These are phyloP conservation scores for Phytophthora fragariae DNA, from an alignment of 352 stramenopile genomes.

Conservation along the genomic window DNA sequence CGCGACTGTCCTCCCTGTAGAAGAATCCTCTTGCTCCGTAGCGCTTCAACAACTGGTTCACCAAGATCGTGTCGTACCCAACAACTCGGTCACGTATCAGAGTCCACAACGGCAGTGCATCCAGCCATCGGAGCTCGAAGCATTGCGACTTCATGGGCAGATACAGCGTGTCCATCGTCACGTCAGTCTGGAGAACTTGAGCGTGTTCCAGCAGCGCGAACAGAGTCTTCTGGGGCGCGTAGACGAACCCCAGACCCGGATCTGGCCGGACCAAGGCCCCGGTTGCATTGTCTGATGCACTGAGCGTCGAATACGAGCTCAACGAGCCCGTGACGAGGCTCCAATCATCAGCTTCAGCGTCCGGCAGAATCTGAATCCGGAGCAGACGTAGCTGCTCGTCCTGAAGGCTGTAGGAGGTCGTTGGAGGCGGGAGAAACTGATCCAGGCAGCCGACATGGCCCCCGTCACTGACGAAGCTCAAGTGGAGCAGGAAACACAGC, in stretches of 20 bases:
- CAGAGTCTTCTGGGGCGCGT: conserved; percentile 68
- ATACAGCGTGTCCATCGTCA: conserved; percentile 50
- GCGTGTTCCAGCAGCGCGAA: conserved; percentile 67
- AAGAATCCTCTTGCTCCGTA: conserved; percentile 69
- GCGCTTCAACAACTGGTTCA: conserved; percentile 90
- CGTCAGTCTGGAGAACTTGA: conserved; percentile 30
- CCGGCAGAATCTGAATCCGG: conserved; percentile 45
- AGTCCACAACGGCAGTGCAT: conserved; percentile 48
- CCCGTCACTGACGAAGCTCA: conserved; percentile 54
- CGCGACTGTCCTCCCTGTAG: conserved; percentile 65
- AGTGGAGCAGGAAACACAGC: conserved; percentile 59
- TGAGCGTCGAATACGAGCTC: conserved; percentile 1
- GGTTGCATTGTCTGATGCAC: not conserved
- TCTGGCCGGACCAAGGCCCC: conserved; percentile 8
- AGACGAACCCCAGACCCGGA: conserved; percentile 63
- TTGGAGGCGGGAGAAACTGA: conserved; percentile 33
- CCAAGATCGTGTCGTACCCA: conserved; percentile 93
- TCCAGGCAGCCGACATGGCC: conserved; percentile 46
- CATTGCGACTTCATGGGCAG: conserved; percentile 52
- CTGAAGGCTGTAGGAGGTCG: conserved; percentile 7
- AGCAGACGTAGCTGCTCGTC: conserved; percentile 42
- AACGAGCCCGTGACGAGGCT: conserved; percentile 20
- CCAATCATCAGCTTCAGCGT: conserved; percentile 22
- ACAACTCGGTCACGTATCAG: conserved; percentile 53
- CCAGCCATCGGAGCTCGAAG: conserved; percentile 59